Evolutionary conservation across 2,329 filamentous ascomycete species (phyloP).

Genomic region (Venturia asperata): DNA sequence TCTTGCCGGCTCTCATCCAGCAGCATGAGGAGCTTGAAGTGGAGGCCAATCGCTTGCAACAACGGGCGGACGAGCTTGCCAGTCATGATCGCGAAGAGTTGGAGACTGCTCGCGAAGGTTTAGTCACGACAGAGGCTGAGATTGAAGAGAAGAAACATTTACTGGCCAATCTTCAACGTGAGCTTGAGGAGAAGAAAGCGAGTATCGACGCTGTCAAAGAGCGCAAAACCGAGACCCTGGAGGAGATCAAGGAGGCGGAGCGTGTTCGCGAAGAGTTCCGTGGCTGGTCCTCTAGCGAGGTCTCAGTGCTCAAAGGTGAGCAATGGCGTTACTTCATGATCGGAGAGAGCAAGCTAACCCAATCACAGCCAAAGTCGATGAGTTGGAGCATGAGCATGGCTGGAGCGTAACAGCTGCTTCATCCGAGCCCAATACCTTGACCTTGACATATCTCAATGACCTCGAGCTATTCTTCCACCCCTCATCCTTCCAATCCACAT

Average conservation of each 20-base stretch:
- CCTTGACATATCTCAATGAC: constrained; percentile 65
- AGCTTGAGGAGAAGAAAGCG: constrained; percentile 60
- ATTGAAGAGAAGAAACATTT: constrained; percentile 62
- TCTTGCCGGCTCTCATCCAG: constrained; percentile 58
- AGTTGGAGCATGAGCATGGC: constrained; percentile 58
- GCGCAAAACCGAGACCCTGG: constrained; percentile 61
- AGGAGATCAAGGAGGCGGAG: constrained; percentile 76
- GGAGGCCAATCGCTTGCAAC: constrained; percentile 62
- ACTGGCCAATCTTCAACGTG: constrained; percentile 58
- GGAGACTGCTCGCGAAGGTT: constrained; percentile 60
- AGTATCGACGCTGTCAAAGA: constrained; percentile 56
- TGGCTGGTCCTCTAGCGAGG: constrained; percentile 80
- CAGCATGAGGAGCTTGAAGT: constrained; percentile 54
- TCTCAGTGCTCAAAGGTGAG: constrained; percentile 69
- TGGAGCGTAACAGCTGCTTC: constrained; percentile 64
- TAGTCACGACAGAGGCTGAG: constrained; percentile 58
- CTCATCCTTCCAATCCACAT: constrained; percentile 46
- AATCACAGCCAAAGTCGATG: constrained; percentile 54
- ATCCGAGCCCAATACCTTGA: constrained; percentile 51
- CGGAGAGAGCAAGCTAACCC: constrained; percentile 32
- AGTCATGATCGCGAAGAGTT: constrained; percentile 77
- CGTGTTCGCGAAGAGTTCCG: constrained; percentile 78
- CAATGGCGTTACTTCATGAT: constrained; percentile 6
- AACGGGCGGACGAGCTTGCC: constrained; percentile 65
- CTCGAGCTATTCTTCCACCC: constrained; percentile 68